Evolutionary conservation across 1,284 basidiomycete genomes (phyloP).

Genomic region (Trametes versicolor): DNA sequence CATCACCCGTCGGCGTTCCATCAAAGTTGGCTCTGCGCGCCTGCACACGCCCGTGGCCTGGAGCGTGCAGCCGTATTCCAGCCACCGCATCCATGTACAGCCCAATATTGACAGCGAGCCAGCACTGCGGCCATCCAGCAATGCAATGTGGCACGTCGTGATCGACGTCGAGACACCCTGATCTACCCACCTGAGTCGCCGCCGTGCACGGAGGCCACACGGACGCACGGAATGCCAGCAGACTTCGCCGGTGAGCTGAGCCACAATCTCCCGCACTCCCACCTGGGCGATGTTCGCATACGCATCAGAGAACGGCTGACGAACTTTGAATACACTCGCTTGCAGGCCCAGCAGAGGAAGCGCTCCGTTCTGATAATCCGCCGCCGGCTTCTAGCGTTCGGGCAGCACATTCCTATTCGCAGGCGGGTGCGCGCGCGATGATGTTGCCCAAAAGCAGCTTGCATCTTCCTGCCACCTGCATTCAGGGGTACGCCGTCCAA

Average conservation of each 20-base stretch:
- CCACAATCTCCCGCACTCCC: conserved; percentile 7
- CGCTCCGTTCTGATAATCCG: conserved; percentile 20
- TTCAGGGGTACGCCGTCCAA: conserved; percentile 11
- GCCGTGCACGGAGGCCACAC: too few relatives aligned
- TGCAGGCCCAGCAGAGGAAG: conserved; percentile 4
- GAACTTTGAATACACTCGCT: conserved; percentile 2
- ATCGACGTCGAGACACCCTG: conserved; percentile 2
- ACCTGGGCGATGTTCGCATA: conserved; percentile 6
- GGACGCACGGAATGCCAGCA: background rate
- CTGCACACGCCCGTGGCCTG: background rate
- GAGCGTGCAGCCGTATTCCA: background rate
- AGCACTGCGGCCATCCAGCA: background rate
- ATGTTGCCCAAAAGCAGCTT: background rate
- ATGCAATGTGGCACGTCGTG: conserved; percentile 15
- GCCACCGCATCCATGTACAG: background rate
- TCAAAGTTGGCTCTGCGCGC: conserved; percentile 15
- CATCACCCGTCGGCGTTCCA: conserved; percentile 11
- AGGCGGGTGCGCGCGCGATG: background rate
- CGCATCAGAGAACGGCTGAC: conserved; percentile 6
- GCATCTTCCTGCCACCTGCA: background rate
- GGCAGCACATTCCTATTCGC: background rate
- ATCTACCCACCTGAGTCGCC: conserved; percentile 4
- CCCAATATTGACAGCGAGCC: background rate
- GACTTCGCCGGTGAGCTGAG: conserved; percentile 8
- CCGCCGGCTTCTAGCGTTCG: conserved; percentile 19